Conservation (phyloP, 2,329 filamentous ascomycete genomes). For the Colletotrichum brevisporum region DNA sequence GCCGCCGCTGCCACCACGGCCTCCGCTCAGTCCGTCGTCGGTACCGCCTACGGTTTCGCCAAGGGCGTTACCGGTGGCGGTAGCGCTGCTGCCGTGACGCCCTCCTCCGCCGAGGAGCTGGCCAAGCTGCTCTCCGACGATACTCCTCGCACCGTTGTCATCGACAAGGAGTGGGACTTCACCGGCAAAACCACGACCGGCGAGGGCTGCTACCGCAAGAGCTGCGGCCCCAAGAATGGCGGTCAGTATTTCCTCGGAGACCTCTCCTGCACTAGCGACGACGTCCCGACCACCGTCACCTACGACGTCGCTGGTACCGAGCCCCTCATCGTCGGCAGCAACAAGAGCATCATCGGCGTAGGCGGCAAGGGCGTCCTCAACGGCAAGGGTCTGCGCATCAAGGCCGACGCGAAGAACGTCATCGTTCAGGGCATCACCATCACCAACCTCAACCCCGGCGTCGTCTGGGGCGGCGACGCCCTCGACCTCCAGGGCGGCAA, state of each 20-base stretch:
- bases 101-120: conserved; percentile 35
- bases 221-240: conserved; percentile 36
- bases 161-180: conserved; percentile 49
- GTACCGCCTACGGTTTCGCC: conserved; percentile 24
- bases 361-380: conserved; percentile 55
- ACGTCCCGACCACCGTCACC: conserved; percentile 40
- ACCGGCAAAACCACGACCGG: conserved; percentile 39
- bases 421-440: conserved; percentile 59
- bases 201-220: conserved; percentile 43
- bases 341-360: conserved; percentile 58
- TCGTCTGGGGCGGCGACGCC: conserved; percentile 52
- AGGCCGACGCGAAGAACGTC: conserved; percentile 50
- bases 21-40: conserved; percentile 20
- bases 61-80: conserved; percentile 27
- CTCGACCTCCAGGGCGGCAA: conserved; percentile 48
- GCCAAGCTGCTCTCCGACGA: conserved; percentile 47
- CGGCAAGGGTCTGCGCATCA: conserved; percentile 56
- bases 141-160: conserved; percentile 51
- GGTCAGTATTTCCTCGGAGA: conserved; percentile 46
- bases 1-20: not conserved
- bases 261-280: conserved; percentile 42
- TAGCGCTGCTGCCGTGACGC: conserved; percentile 2
- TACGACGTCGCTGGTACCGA: conserved; percentile 52
- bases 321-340: conserved; percentile 52
- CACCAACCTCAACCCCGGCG: conserved; percentile 50